Evolutionary conservation across 2,329 filamentous ascomycete species (phyloP).

Genomic region (Calycina herbarum): DNA sequence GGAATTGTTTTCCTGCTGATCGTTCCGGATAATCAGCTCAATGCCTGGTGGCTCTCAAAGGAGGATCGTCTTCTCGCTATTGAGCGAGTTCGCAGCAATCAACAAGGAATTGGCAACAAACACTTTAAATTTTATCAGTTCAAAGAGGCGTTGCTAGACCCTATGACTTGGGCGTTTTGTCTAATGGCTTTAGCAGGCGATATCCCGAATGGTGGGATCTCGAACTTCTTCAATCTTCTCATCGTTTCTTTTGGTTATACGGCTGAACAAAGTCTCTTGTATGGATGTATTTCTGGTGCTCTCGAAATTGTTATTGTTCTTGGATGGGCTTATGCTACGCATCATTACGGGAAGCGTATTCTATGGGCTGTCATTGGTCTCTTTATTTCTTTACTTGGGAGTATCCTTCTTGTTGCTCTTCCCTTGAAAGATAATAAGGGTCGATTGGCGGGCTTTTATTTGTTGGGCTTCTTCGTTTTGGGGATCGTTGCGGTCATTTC

Average conservation of each 20-base stretch:
- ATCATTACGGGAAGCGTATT: conserved; percentile 33
- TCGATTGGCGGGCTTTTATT: conserved; percentile 42
- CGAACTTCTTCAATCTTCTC: conserved; percentile 59
- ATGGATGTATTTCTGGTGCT: conserved; percentile 35
- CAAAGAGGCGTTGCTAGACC: conserved; percentile 45
- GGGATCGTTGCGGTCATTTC: conserved; percentile 37
- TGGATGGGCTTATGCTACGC: conserved; percentile 30
- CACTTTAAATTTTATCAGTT: conserved; percentile 55
- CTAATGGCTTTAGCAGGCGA: conserved; percentile 44
- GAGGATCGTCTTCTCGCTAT: conserved; percentile 46
- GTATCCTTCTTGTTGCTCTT: conserved; percentile 40
- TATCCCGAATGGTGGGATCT: conserved; percentile 47
- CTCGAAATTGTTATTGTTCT: conserved; percentile 34
- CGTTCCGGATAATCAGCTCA: conserved; percentile 45
- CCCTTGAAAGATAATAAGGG: conserved; percentile 40
- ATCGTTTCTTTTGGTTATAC: conserved; percentile 48
- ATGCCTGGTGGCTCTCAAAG: conserved; percentile 46
- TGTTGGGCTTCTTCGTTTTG: conserved; percentile 58
- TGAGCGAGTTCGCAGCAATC: conserved; percentile 52
- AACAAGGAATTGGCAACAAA: conserved; percentile 56
- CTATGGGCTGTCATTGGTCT: conserved; percentile 39
- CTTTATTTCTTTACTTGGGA: conserved; percentile 37
- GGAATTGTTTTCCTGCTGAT: conserved; percentile 45
- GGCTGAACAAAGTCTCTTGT: conserved; percentile 35
- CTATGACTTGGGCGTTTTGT: conserved; percentile 42